phyloP scores from a whole-genome alignment of 495 filamentous ascomycete species.

The Pseudevernia furfuracea region DNA sequence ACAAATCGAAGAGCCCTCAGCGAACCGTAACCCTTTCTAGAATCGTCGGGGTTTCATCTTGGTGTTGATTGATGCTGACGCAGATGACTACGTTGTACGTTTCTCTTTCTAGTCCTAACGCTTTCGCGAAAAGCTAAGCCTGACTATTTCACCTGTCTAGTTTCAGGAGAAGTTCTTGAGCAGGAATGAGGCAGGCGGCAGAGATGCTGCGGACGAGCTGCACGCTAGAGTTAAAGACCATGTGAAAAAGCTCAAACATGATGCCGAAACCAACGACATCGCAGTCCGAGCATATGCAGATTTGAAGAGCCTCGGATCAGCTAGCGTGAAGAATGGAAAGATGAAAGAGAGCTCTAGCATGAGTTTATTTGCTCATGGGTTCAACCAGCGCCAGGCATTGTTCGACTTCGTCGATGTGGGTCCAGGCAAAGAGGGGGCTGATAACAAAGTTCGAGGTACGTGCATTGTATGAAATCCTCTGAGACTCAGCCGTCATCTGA shows the following conservation, averaged over 20 bases:
- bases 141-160: slow-evolving; percentile 20
- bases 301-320: slow-evolving; percentile 31
- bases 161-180: slow-evolving; percentile 35
- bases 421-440: slow-evolving; percentile 42
- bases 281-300: slow-evolving; percentile 36
- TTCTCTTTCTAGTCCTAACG: neutral
- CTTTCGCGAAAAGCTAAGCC: neutral
- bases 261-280: slow-evolving; percentile 30
- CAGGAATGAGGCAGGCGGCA: slow-evolving; percentile 31
- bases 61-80: slow-evolving; percentile 35
- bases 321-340: slow-evolving; percentile 28
- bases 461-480: neutral
- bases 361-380: slow-evolving; percentile 35
- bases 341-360: slow-evolving; percentile 20
- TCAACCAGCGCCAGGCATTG: slow-evolving; percentile 39
- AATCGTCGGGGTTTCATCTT: slow-evolving; percentile 26
- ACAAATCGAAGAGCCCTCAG: neutral
- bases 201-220: slow-evolving; percentile 34
- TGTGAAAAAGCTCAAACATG: slow-evolving; percentile 26
- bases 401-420: slow-evolving; percentile 48
- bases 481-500: neutral
- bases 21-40: neutral
- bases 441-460: slow-evolving; percentile 40
- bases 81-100: slow-evolving; percentile 32
- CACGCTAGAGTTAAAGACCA: slow-evolving; percentile 30